Base-by-base conservation (phyloP, 768 basidiomycete genomes). In the Cantharellus anzutake region DNA sequence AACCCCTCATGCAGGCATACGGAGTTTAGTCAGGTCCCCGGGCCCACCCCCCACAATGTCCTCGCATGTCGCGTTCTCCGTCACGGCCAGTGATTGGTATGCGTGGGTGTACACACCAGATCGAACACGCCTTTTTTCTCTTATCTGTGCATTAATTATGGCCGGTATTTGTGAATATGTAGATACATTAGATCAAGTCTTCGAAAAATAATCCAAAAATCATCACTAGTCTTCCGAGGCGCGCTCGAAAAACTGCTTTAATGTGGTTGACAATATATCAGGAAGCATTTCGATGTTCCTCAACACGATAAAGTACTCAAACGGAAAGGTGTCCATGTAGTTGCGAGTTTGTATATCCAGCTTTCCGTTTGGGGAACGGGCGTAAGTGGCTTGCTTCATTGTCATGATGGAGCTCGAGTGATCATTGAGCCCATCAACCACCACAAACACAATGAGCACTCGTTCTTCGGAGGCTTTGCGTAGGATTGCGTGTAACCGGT, bases 291-390 rank as follows among this genome's bases (percentile, higher is more conserved):
- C 91, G 51, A 94, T 89, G 64, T 85, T 80, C 61, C 92, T 74
- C 57, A 99, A 70, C n/a, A 99, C 83, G 55, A 97, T 84, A 65
- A 91, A 98, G 67, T 93, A 94, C 72, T 97, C 90, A 72, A 98
- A 98, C 0, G 96, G 96, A 78, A 98, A 97, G 2, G 89, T 83
- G 68, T 97, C 94, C 65, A 97, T 71, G 69, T 99, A 98, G 55
- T 89, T 80, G 65, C 84, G 77, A 72, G 94, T 78, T 67, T 86
- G 80, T 61, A 99, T 72, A 70, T 96, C 86, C 83, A 91, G 84
- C 59, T 75, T 74, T 4, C 90, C 90, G 63, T 80, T 78, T n/a
- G n/a, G n/a, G 4, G 86, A 80, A 58, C 76, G 79, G 71, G 83
- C 86, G 75, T 90, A 94, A 51, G 86, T 82, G 2, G 84, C 92